Base-by-base conservation (phyloP, 306 rosid genomes). In the barrel medic (Medicago truncatula) region DNA sequence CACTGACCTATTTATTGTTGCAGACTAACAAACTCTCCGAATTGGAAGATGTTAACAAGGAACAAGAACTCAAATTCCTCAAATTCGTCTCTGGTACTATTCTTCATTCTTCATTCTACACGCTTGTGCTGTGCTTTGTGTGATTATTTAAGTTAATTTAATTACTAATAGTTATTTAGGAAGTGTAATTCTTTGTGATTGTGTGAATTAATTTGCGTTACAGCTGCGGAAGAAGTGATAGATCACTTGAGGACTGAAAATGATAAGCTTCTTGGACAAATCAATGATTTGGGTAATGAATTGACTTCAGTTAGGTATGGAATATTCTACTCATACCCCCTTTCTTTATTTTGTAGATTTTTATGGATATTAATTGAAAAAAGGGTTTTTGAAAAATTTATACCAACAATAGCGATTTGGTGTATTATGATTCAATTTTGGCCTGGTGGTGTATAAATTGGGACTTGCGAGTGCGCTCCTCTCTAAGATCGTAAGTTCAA, bases 211-310 rank as follows among this genome's bases (percentile, higher is more conserved):
- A 49, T 44, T 69, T 69, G 20, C 18, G 59, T 84, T 82, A 36
- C 93, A 95, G 99, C 87, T 71, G 88, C 93, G 3, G 97, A 95
- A 79, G 91, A 89, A 76, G 76, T 85, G 75, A 88, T 90, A 34
- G 87, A 92, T 61, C 91, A 95, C 82, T 82, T 90, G 66, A 84
- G 59, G 76, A 81, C 21, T 9, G 90, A 95, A 80, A 92, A 88
- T 53, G 92, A 89, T 54, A 63, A 78, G 79, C 74, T 95, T 82
- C 83, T 8, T 40, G 84, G 49, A 25, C 87, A 85, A 78, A 82
- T 90, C 67, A 71, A 81, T 83, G 93, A 88, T 1, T 80, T 95
- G 89, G 88, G 85, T 58, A 85, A 54, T 81, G 96, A 95, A 84
- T 53, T 89, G 61, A 80, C 85, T 81, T 87, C 87, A 0, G 56